A percentile compares a stretch with the other conserved stretches of the same genome.
Evolutionary conservation across 352 stramenopile genomes (phyloP).

Genomic region (Pythium phragmitis): DNA sequence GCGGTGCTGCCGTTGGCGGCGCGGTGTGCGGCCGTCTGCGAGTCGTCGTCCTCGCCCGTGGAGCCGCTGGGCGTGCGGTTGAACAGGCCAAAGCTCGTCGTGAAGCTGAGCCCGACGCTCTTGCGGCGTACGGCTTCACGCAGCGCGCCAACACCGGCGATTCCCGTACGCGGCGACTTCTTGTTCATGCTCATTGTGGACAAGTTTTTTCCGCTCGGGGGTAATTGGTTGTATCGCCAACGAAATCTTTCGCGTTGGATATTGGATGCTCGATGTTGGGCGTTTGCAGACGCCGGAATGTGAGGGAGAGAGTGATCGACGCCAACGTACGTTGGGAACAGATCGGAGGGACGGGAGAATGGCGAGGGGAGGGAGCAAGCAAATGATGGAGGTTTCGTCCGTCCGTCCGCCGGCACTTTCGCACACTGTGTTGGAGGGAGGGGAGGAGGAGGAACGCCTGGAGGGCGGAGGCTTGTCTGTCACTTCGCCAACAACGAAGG

Average conservation of each 20-base stretch:
- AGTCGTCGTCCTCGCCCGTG: conserved; percentile 16
- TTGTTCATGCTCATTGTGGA: conserved; percentile 8
- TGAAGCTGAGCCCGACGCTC: conserved; percentile 65
- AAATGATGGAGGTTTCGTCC: background rate
- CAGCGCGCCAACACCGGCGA: conserved; percentile 29
- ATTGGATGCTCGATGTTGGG: background rate
- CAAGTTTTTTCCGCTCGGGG: background rate
- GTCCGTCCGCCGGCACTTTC: conserved; percentile 13
- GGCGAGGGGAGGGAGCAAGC: background rate
- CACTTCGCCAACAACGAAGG: conserved; percentile 5
- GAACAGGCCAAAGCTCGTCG: conserved; percentile 59
- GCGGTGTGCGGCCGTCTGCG: background rate
- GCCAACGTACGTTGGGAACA: background rate
- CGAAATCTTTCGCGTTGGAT: background rate
- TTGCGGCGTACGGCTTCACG: conserved; percentile 62
- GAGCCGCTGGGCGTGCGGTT: conserved; percentile 29
- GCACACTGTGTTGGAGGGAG: conserved; percentile 2
- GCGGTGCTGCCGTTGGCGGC: background rate
- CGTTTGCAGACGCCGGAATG: background rate
- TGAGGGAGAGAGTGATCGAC: background rate
- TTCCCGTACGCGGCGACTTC: conserved; percentile 8
- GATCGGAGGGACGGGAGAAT: background rate
- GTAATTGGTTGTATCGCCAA: too few species aligned
- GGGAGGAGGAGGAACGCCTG: background rate
- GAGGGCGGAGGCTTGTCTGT: conserved; percentile 2